These are phyloP conservation scores for Apiospora marii DNA, from an alignment of 2,329 filamentous ascomycete genomes.

Conservation along the genomic window DNA sequence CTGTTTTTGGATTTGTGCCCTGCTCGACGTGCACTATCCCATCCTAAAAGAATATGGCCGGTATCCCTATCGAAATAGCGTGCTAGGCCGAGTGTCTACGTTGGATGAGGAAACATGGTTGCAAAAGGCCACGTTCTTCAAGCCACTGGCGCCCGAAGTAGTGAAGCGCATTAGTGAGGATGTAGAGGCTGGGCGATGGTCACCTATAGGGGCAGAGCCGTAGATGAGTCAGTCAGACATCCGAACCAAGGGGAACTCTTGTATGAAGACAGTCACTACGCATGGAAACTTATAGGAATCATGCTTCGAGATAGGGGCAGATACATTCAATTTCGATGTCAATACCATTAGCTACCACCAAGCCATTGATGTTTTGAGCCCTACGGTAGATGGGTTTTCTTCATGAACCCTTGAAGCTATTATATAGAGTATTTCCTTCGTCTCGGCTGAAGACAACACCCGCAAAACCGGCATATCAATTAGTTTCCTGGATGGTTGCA, in stretches of 20 bases:
- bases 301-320: neutral
- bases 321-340: neutral
- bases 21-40: constrained; percentile 40
- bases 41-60: constrained; percentile 38
- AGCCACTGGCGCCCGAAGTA: constrained; percentile 28
- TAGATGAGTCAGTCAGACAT: neutral
- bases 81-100: constrained; percentile 34
- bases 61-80: constrained; percentile 40
- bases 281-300: neutral
- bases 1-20: constrained; percentile 36
- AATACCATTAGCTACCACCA: neutral
- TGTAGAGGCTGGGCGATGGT: constrained; percentile 33
- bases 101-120: constrained; percentile 38
- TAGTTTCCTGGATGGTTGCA: constrained; percentile 24
- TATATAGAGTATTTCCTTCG: neutral
- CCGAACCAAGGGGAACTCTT: too few relatives aligned
- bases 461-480: neutral
- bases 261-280: neutral
- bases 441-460: neutral
- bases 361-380: neutral
- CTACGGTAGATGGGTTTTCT: neutral
- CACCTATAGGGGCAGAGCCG: constrained; percentile 35
- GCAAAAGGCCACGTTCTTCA: constrained; percentile 31
- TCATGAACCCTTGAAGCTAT: neutral
- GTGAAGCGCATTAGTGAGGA: constrained; percentile 28